phyloP scores from a whole-genome alignment of 2,329 filamentous ascomycete species.

The Chrysoporthe austroafricana region DNA sequence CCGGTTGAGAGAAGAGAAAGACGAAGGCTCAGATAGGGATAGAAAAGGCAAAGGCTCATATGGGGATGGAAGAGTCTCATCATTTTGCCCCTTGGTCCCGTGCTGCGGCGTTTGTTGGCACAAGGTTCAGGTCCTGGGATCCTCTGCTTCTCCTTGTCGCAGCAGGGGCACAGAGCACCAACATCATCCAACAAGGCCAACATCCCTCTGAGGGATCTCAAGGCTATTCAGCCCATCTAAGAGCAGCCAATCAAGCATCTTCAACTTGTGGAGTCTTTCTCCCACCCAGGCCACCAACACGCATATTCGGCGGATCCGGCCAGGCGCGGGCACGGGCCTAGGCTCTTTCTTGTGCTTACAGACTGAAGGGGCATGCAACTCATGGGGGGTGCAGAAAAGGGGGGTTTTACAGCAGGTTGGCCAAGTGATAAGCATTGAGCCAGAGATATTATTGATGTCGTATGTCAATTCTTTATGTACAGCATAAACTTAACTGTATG shows the following conservation, averaged over 20 bases:
- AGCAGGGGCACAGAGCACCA: background rate
- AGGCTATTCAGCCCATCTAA: background rate
- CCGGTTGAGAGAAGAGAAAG: background rate
- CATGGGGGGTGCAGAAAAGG: no score
- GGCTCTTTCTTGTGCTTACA: background rate
- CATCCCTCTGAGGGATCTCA: background rate
- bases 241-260: background rate
- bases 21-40: background rate
- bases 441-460: no score
- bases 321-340: background rate
- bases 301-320: background rate
- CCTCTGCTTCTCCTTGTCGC: constrained; percentile 1
- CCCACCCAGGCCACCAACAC: background rate
- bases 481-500: no score
- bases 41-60: background rate
- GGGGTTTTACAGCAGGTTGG: no score
- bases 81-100: background rate
- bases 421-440: no score
- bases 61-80: background rate
- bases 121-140: constrained; percentile 2
- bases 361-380: background rate
- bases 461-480: no score
- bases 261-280: background rate
- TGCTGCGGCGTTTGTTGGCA: background rate
- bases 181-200: background rate